Base-by-base conservation (phyloP, 306 rosid species). In the Parietaria judaica region DNA sequence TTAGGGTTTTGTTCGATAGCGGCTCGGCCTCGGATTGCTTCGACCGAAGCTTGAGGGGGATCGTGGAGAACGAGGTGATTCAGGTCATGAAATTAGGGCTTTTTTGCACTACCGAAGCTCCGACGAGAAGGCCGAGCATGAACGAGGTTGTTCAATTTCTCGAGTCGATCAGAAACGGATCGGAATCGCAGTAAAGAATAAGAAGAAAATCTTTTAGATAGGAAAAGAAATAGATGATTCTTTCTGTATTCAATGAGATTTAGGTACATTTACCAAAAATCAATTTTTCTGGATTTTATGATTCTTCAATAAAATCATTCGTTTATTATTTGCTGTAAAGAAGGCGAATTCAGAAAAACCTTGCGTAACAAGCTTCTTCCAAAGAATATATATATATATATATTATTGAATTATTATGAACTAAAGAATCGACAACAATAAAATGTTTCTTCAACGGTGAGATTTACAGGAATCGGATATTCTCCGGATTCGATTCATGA, bases 131-230 rank as follows among this genome's bases (percentile, higher is more conserved):
- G 74, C 97, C 97, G 49, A 94, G 95, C 84, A 94, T 94, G 99
- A 91, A 90, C 13, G 95, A 94, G 83, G 94, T 86, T 71, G 90
- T 88, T 67, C 99, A 94, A 78, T 90, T 94, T 76, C 99, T 94
- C 11, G 95, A 94, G 74, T 94, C 99, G 50, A 86, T 92, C 61
- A 76, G 94, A 84, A 88, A 86, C 67, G 96, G 97, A 54, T 68
- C 79, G 70, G 98, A 75, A 61, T 76, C 71, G 53, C 73, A 81
- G 79, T 74, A 58, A 59, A 31, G 17, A 61, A 51, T 12, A 48
- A 56, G 56, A 53, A 60, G 68, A 66, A 72, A 49, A 49, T 66
- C 72, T 64, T 56, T 60, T 14, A 50, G 49, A 63, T 65, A 13
- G 49, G 61, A 67, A 48, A 48, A 61, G 53, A 60, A 37, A 63